Conservation (phyloP, 2,329 filamentous ascomycete species). For the Cladosporium sp. region DNA sequence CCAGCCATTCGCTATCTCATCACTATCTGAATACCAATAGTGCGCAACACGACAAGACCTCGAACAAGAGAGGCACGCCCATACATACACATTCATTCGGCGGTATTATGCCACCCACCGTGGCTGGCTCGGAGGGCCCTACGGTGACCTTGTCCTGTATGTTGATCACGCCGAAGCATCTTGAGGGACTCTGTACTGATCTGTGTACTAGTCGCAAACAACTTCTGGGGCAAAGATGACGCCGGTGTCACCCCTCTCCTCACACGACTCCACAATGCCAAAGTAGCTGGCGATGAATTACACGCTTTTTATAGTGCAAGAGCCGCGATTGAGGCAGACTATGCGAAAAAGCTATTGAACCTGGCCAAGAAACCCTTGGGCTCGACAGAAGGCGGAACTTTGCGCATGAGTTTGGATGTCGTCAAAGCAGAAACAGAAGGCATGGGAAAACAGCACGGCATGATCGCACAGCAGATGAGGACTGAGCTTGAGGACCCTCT, state of each 20-base stretch:
- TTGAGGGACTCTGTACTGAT: constrained; percentile 27
- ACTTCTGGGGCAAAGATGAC: constrained; percentile 99
- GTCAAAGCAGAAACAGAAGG: constrained; percentile 84
- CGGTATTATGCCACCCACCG: constrained; percentile 31
- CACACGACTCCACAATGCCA: constrained; percentile 90
- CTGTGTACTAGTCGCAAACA: constrained; percentile 76
- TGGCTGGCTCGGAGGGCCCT: constrained; percentile 30
- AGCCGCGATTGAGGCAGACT: constrained; percentile 93
- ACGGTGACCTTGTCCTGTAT: constrained; percentile 35
- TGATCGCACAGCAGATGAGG: constrained; percentile 91
- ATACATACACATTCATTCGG: constrained; percentile 6
- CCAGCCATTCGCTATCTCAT: background rate
- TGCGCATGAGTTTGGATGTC: constrained; percentile 80
- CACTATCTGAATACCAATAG: background rate
- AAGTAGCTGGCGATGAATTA: constrained; percentile 90
- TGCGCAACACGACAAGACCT: background rate
- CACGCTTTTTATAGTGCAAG: constrained; percentile 88
- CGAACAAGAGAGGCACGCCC: background rate
- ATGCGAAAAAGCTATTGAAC: constrained; percentile 80
- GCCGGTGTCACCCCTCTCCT: constrained; percentile 88
- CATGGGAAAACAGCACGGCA: constrained; percentile 90
- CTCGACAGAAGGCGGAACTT: constrained; percentile 77
- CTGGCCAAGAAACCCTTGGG: constrained; percentile 85
- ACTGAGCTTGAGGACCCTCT: constrained; percentile 91
- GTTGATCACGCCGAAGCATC: background rate